These are phyloP conservation scores for Cadophora sp. DNA, from an alignment of 2,329 filamentous ascomycete species.

Conservation along the genomic window DNA sequence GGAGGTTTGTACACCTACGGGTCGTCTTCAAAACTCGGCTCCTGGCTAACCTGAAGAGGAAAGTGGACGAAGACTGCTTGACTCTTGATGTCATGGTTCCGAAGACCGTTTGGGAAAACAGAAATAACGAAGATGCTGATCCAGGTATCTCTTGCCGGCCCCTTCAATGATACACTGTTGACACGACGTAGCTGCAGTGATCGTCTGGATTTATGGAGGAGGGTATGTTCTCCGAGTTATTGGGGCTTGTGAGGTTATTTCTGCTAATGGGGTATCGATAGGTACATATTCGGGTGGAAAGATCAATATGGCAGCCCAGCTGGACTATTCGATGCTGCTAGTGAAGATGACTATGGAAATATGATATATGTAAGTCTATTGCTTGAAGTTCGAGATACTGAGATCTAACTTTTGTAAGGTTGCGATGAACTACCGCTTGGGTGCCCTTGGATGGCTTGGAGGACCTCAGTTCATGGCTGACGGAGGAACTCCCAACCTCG, in stretches of 20 bases:
- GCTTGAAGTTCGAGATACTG: not conserved
- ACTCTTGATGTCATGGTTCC: constrained; percentile 18
- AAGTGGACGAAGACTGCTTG: constrained; percentile 12
- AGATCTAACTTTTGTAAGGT: not conserved
- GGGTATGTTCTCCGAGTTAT: not conserved
- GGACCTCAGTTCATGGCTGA: not conserved
- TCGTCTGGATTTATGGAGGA: constrained; percentile 13
- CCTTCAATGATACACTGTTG: not conserved
- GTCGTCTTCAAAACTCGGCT: not conserved
- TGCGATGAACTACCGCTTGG: constrained; percentile 9
- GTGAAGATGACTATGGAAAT: not conserved
- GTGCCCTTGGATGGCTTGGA: constrained; percentile 13
- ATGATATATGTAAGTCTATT: constrained; percentile 12
- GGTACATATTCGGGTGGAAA: constrained; percentile 17
- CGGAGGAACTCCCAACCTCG: constrained; percentile 14
- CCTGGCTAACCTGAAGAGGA: not conserved
- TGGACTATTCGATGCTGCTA: constrained; percentile 12
- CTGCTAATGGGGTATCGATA: not conserved
- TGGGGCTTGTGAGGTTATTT: not conserved
- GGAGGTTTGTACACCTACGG: not conserved
- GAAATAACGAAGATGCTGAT: not conserved
- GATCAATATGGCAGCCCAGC: constrained; percentile 15
- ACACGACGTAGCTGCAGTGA: not conserved
- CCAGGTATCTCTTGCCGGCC: not conserved
- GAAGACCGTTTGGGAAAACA: constrained; percentile 13